These are phyloP conservation scores for Candida broadrunensis DNA, from an alignment of 805 yeast genomes.

Conservation along the genomic window DNA sequence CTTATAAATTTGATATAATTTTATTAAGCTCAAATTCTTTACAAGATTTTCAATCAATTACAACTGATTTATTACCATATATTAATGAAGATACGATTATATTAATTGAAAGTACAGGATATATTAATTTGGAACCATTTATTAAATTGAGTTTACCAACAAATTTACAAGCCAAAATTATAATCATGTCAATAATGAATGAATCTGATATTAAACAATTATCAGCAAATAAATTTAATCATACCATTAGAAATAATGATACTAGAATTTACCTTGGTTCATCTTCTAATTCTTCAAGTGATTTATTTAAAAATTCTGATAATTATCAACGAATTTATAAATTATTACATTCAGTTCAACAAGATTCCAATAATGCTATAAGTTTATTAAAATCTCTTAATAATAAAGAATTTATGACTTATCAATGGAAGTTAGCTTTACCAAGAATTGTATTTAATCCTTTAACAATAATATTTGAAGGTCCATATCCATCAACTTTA, in stretches of 20 bases:
- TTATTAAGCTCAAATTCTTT: constrained; percentile 32
- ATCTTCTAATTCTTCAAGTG: constrained; percentile 7
- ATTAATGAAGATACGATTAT: constrained; percentile 44
- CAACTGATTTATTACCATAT: constrained; percentile 21
- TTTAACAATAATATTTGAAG: constrained; percentile 69
- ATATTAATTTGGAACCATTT: constrained; percentile 70
- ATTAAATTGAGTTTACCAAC: constrained; percentile 40
- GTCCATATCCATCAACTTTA: constrained; percentile 57
- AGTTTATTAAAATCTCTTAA: constrained; percentile 49
- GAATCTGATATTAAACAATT: constrained; percentile 53
- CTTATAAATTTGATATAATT: constrained; percentile 29
- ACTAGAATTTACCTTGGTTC: constrained; percentile 45
- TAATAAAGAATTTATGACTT: constrained; percentile 58
- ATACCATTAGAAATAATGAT: constrained; percentile 36
- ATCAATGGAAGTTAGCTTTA: constrained; percentile 84
- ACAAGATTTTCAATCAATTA: constrained; percentile 35
- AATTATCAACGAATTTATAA: constrained; percentile 22
- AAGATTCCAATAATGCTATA: constrained; percentile 32
- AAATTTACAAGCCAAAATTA: constrained; percentile 24
- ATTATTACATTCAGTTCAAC: constrained; percentile 31
- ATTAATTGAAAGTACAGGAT: constrained; percentile 68
- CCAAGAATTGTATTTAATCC: constrained; percentile 80
- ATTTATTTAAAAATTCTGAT: constrained; percentile 11
- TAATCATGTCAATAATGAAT: constrained; percentile 49
- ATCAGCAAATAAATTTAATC: constrained; percentile 22